Evolutionary conservation across 2,329 filamentous ascomycete genomes (phyloP).

Genomic region (Teratosphaeria destructans): DNA sequence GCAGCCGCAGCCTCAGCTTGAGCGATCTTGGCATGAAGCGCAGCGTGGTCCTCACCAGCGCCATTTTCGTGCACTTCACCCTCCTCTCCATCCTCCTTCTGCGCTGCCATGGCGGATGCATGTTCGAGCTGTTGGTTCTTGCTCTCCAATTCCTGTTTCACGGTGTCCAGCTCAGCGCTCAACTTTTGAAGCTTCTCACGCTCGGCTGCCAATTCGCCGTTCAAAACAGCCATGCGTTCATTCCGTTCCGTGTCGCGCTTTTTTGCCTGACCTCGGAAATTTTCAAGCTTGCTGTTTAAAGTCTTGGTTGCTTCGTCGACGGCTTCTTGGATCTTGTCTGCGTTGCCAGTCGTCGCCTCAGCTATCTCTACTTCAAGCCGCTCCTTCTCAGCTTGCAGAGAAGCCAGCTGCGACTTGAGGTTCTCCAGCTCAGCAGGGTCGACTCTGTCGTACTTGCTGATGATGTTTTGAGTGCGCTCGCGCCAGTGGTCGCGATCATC

Average conservation of each 20-base stretch:
- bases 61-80: slow-evolving; percentile 21
- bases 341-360: slow-evolving; percentile 38
- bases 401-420: slow-evolving; percentile 65
- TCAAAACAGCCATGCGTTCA: slow-evolving; percentile 40
- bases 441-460: slow-evolving; percentile 90
- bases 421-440: slow-evolving; percentile 88
- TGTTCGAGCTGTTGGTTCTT: slow-evolving; percentile 47
- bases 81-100: slow-evolving; percentile 11
- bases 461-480: slow-evolving; percentile 87
- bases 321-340: slow-evolving; percentile 30
- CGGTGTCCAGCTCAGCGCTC: slow-evolving; percentile 5
- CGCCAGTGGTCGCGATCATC: slow-evolving; percentile 92
- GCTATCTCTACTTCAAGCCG: slow-evolving; percentile 42
- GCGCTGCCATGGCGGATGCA: slow-evolving; percentile 16
- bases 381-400: slow-evolving; percentile 42
- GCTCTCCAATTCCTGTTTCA: slow-evolving; percentile 8
- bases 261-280: slow-evolving; percentile 34
- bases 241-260: slow-evolving; percentile 55
- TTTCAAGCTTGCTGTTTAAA: slow-evolving; percentile 4
- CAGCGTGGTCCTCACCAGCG: slow-evolving; percentile 38
- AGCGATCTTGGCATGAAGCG: slow-evolving; percentile 8
- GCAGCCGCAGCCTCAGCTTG: slow-evolving; percentile 10
- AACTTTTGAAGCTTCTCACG: slow-evolving; percentile 10
- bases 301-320: slow-evolving; percentile 17
- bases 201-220: slow-evolving; percentile 41